Evolutionary conservation across 768 basidiomycete species (phyloP).

Genomic region (Psilocybe tampanensis): DNA sequence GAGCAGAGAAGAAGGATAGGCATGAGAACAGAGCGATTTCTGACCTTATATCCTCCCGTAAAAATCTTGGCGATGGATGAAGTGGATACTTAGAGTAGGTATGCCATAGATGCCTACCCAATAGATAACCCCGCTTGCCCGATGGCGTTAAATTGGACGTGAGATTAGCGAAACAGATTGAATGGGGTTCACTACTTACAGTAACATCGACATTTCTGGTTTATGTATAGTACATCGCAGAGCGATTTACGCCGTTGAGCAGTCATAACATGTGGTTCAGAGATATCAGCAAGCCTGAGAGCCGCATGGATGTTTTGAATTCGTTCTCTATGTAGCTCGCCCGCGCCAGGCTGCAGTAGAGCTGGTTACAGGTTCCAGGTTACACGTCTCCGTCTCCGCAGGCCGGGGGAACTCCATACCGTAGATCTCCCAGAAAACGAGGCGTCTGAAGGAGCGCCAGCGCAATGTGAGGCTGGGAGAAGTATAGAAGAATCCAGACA

Average conservation of each 20-base stretch:
- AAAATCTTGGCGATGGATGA: too few relatives aligned
- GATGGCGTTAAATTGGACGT: constrained; percentile 1
- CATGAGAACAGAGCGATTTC: too few relatives aligned
- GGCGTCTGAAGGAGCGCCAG: not conserved
- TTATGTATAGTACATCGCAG: constrained; percentile 2
- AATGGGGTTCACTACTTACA: not conserved
- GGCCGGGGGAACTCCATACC: not conserved
- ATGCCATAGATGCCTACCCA: too few relatives aligned
- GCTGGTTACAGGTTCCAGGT: too few relatives aligned
- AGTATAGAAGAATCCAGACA: constrained; percentile 2
- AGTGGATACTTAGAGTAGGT: too few relatives aligned
- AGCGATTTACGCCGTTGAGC: constrained; percentile 6
- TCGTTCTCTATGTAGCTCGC: too few relatives aligned
- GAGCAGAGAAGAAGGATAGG: too few relatives aligned
- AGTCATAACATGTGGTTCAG: not conserved
- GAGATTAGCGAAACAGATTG: not conserved
- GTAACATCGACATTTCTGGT: not conserved
- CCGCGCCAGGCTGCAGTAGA: too few relatives aligned
- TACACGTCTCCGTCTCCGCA: too few relatives aligned
- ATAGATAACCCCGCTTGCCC: not conserved
- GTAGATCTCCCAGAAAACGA: not conserved
- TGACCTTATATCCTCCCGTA: too few relatives aligned
- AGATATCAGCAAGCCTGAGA: not conserved
- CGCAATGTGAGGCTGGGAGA: not conserved
- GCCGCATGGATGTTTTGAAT: not conserved